A percentile compares a stretch with the other conserved stretches of the same genome.
phyloP scores from a whole-genome alignment of 2,329 filamentous ascomycete species.

The Nothopassalora personata region DNA sequence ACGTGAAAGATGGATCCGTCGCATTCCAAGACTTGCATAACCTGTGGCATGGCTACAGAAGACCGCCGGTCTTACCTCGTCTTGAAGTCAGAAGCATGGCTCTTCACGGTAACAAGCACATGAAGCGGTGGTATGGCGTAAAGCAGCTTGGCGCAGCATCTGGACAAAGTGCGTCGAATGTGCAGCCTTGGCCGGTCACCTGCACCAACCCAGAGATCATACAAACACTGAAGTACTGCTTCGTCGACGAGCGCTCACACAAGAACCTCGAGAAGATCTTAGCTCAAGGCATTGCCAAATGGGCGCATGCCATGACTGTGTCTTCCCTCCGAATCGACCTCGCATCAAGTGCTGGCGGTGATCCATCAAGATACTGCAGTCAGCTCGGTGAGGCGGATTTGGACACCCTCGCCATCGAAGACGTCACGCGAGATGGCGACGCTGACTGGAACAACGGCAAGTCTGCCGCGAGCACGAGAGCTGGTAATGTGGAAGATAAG shows the following conservation, averaged over 20 bases:
- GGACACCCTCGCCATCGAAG: constrained; percentile 19
- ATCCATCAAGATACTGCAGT: neutral
- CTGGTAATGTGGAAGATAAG: neutral
- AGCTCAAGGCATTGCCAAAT: constrained; percentile 13
- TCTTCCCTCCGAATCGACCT: constrained; percentile 13
- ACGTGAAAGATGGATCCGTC: neutral
- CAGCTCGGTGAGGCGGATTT: neutral
- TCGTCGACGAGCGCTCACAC: constrained; percentile 14
- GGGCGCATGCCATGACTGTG: constrained; percentile 15
- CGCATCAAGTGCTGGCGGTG: constrained; percentile 6
- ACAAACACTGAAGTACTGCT: constrained; percentile 22
- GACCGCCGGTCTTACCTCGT: neutral
- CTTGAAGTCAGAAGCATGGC: neutral
- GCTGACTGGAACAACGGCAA: constrained; percentile 9
- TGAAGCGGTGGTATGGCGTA: neutral
- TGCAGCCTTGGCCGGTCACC: neutral
- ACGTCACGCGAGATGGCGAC: constrained; percentile 17
- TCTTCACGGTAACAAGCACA: neutral
- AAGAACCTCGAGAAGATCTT: constrained; percentile 16
- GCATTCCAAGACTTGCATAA: neutral
- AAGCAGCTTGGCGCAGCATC: neutral
- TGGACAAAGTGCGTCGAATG: neutral
- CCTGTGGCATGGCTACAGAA: neutral
- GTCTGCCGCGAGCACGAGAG: neutral
- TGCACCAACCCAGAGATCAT: neutral